Evolutionary conservation across 2,329 filamentous ascomycete species (phyloP).

Genomic region (Beauveria sp.): DNA sequence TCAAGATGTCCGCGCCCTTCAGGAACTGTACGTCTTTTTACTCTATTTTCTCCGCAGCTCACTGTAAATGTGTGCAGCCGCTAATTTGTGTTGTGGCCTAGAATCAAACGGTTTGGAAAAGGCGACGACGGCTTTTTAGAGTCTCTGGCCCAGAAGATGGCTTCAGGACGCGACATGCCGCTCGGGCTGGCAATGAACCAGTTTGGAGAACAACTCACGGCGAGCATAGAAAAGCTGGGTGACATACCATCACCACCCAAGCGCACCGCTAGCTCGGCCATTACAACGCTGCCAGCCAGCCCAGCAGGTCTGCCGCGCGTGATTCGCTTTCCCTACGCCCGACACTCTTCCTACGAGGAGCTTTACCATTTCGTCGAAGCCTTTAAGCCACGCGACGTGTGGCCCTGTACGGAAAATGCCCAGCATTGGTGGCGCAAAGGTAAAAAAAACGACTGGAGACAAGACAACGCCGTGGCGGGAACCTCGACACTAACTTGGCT

Average conservation of each 20-base stretch:
- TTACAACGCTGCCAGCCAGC: background rate
- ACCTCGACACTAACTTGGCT: background rate
- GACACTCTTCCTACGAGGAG: constrained; percentile 81
- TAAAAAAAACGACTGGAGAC: constrained; percentile 8
- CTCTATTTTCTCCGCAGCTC: background rate
- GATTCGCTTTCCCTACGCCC: constrained; percentile 72
- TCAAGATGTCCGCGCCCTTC: constrained; percentile 43
- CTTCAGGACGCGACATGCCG: constrained; percentile 24
- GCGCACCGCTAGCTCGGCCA: background rate
- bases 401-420: constrained; percentile 70
- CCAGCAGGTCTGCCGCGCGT: constrained; percentile 25
- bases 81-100: background rate
- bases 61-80: too few species aligned
- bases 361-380: constrained; percentile 60
- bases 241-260: constrained; percentile 7
- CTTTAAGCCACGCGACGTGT: constrained; percentile 68
- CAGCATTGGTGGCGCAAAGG: constrained; percentile 52
- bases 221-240: constrained; percentile 18
- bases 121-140: constrained; percentile 18
- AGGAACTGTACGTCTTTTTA: constrained; percentile 25
- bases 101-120: background rate
- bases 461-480: too few species aligned
- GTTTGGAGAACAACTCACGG: constrained; percentile 23
- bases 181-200: constrained; percentile 23
- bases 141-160: constrained; percentile 14